Evolutionary conservation across 1,284 basidiomycete genomes (phyloP).

Genomic region (Marasmius tenuissimus): DNA sequence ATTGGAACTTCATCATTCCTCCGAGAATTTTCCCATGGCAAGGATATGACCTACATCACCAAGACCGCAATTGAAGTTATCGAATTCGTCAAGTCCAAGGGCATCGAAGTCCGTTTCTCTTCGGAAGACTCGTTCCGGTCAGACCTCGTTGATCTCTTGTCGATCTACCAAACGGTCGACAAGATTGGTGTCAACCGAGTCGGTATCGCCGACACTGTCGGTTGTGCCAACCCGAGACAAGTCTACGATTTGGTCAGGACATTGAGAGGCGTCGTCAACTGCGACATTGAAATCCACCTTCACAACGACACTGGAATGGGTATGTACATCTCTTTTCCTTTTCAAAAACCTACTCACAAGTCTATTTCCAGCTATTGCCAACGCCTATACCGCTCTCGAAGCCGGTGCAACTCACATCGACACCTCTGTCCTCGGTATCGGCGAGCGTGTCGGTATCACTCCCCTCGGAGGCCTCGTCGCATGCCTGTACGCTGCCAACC

Average conservation of each 20-base stretch:
- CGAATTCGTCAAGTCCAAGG: conserved; percentile 99
- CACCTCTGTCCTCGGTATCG: conserved; percentile 95
- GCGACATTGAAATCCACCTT: conserved; percentile 98
- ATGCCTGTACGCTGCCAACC: conserved; percentile 94
- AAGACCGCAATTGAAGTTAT: conserved; percentile 99
- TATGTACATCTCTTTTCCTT: conserved; percentile 26
- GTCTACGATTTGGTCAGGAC: conserved; percentile 99
- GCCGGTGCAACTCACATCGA: conserved; percentile 99
- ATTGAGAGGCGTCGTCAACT: conserved; percentile 90
- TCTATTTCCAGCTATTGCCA: conserved; percentile 80
- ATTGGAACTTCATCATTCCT: conserved; percentile 99
- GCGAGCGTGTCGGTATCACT: conserved; percentile 99
- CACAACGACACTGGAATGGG: conserved; percentile 98
- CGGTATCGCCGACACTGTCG: conserved; percentile 99
- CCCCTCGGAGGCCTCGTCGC: conserved; percentile 97
- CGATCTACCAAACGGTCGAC: conserved; percentile 99
- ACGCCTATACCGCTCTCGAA: conserved; percentile 97
- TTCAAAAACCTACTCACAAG: conserved; percentile 3
- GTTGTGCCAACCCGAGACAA: conserved; percentile 97
- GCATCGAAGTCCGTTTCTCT: conserved; percentile 99
- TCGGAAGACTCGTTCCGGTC: conserved; percentile 99
- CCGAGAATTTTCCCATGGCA: conserved; percentile 99
- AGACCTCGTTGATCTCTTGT: conserved; percentile 97
- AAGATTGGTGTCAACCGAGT: conserved; percentile 99
- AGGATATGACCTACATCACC: conserved; percentile 99